Base-by-base conservation (phyloP, 352 stramenopile genomes). In the Phytophthora kernoviae region DNA sequence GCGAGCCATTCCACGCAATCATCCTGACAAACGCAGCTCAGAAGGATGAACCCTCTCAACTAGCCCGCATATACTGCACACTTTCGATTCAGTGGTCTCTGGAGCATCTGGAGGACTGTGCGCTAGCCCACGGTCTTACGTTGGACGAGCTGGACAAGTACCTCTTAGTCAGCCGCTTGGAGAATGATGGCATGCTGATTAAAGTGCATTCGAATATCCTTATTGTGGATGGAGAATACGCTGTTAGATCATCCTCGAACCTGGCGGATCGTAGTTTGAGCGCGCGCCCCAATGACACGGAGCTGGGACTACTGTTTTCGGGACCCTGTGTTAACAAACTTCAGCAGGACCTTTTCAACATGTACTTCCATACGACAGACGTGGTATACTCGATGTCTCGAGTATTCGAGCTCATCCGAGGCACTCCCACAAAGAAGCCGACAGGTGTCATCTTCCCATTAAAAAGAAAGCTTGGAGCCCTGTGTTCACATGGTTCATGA, bases 191-290 rank as follows among this genome's bases (percentile, higher is more conserved):
- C 15, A 69, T 89, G 33, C 59, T 88, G 9, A 60, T 92, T 52
- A 92, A 92, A 55, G 81, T 92, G 22, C 83, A 92, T 61, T 92
- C 83, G 18, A 92, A 92, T 52, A 87, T 92, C 30, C 62, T 92
- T 32, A 92, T 92, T 63, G 65, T 79, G 21, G 83, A 92, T 41
- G 81, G 83, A n/a, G 63, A 61, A 27, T 90, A 89, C 50, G 83
- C 81, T 6, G 54, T 92, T 30, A 75, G 83, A 5, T 90, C 80
- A 47, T 92, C 83, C 33, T 90, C 80, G 32, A 92, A 92, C 40
- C 65, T 92, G 34, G 81, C 83, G 4, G 83, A 92, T 37, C 77
- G 83, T n/a, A 91, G 81, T 65, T 34, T 92, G 15, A 92, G 83
- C 39, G 70, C 79, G 6, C 62, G 81, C 18, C 80, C 83, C 2